These are phyloP conservation scores for Spathaspora gorwiae DNA, from an alignment of 805 yeast species.

Conservation along the genomic window DNA sequence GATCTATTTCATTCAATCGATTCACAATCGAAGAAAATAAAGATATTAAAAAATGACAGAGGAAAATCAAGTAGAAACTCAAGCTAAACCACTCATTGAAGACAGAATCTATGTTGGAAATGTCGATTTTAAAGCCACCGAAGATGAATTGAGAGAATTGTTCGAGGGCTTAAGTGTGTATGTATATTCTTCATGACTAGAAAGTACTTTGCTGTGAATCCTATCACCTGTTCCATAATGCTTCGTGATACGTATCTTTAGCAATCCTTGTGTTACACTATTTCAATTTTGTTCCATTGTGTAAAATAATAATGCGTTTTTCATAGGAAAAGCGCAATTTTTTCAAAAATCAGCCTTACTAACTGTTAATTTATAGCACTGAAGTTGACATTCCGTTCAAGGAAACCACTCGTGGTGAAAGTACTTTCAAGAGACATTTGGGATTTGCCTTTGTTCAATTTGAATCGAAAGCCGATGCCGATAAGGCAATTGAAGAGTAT, in stretches of 20 bases:
- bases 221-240: no score
- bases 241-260: no score
- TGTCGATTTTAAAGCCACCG: constrained; percentile 39
- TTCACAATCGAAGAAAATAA: neutral
- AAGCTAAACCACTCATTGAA: constrained; percentile 30
- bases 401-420: constrained; percentile 27
- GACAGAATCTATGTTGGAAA: constrained; percentile 44
- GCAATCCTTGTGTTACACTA: no score
- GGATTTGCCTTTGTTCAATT: constrained; percentile 63
- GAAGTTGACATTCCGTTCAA: constrained; percentile 50
- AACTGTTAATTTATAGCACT: constrained; percentile 22
- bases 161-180: constrained; percentile 45
- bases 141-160: constrained; percentile 42
- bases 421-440: constrained; percentile 39
- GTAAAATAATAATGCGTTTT: neutral
- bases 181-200: constrained; percentile 8
- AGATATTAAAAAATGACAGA: constrained; percentile 3
- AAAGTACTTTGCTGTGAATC: no score
- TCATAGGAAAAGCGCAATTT: neutral
- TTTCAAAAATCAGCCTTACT: neutral
- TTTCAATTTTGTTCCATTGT: no score
- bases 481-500: constrained; percentile 38
- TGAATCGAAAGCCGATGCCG: constrained; percentile 40
- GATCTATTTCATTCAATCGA: no score
- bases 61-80: constrained; percentile 3